phyloP scores from a whole-genome alignment of 129 eudicot genomes.

The Centrapalus pauciflorus region DNA sequence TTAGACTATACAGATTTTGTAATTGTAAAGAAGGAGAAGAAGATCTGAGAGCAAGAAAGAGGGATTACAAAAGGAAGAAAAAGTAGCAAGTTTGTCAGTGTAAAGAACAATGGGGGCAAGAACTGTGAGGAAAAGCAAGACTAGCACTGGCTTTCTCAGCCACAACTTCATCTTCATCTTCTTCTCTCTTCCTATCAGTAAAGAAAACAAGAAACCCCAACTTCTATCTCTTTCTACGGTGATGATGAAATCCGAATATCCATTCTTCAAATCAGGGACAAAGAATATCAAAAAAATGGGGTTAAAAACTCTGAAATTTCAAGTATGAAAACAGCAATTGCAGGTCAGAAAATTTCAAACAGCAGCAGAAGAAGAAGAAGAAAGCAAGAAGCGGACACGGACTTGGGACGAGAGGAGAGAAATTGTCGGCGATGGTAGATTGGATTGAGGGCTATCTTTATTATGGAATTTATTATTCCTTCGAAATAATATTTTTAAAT shows the following conservation, averaged over 20 bases:
- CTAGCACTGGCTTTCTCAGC: conserved; percentile 39
- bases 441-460: no score
- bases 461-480: no score
- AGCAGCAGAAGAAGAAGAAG: no score
- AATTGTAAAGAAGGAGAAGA: background rate
- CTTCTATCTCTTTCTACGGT: background rate
- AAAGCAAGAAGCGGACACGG: no score
- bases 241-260: background rate
- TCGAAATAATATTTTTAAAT: no score
- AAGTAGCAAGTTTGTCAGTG: conserved; percentile 40
- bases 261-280: background rate
- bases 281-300: no score
- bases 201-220: background rate
- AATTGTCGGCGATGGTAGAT: no score
- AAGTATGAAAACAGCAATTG: no score
- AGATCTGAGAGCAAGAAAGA: conserved; percentile 3
- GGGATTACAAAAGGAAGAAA: conserved; percentile 1
- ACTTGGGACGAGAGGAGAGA: no score
- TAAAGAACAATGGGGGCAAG: conserved; percentile 71
- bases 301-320: no score
- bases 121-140: conserved; percentile 56
- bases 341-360: no score
- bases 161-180: conserved; percentile 37
- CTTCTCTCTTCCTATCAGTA: background rate
- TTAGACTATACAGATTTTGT: background rate